Evolutionary conservation across 768 basidiomycete genomes (phyloP), one percentile per base, ranked within the genome.

Genomic region (Glaciozyma martinii): DNA sequence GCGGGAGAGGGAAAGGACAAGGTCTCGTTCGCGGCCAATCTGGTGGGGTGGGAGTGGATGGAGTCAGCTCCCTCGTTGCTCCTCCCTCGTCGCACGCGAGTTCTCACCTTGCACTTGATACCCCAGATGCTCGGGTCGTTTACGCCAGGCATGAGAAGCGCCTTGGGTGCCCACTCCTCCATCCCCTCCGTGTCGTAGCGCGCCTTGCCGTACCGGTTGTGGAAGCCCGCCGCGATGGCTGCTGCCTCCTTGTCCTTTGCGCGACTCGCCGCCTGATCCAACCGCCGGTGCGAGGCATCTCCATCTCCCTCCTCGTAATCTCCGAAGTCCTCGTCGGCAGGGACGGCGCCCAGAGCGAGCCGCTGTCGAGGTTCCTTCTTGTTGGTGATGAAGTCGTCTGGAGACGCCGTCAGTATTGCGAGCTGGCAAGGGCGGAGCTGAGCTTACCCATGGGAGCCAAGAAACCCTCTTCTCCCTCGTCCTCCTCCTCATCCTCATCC

Each of bases 61-160:
- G 58, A 6, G 32, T 54, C 32, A 54, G 53, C 53, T 54, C 21
- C 46, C 46, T 47, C 46, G n/a, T 18, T 27, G 9, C 21, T 54
- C 52, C 27, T 25, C 52, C 37, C 9, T 5, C 25, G 58, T 25
- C 21, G 53, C 54, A 30, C 46, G 15, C 53, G 30, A 23, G n/a
- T n/a, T 56, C 80, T 58, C 73, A 89, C 91, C 83, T 90, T 90
- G 71, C 93, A 91, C 72, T 89, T 82, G 62, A 98, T 84, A 79
- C 92, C 91, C 92, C 93, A 99, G 65, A 99, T 78, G 75, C 85
- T 92, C 16, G 94, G 88, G 75, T 99, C 95, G 60, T 94, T 87
- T 1, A 95, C 90, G 5, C 88, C 90, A 25, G 95, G 95, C 92
- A 99, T 97, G 25, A 98, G 81, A 61, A 97, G 77, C 21, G 90